Evolutionary conservation across 805 yeast species (phyloP).

Genomic region (Diddensiella transvaalensis): DNA sequence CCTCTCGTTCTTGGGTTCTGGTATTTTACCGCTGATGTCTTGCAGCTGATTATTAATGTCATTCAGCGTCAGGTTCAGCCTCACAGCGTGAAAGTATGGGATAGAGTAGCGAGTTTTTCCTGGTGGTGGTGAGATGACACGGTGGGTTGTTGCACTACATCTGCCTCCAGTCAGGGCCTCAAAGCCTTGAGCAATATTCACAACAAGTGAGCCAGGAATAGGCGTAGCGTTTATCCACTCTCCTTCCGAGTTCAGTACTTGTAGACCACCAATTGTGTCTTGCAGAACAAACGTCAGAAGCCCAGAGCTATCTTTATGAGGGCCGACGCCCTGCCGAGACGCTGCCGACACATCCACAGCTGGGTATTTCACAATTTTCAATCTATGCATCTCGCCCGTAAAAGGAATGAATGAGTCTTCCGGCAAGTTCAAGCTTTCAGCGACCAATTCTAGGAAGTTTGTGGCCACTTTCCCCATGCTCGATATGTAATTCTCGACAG

Average conservation of each 20-base stretch:
- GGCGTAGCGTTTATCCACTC: constrained; percentile 56
- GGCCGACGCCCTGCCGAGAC: constrained; percentile 52
- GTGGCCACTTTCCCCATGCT: constrained; percentile 45
- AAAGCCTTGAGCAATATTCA: constrained; percentile 58
- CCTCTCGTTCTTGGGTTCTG: constrained; percentile 27
- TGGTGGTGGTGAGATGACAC: constrained; percentile 45
- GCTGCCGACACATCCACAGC: constrained; percentile 32
- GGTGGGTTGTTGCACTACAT: constrained; percentile 57
- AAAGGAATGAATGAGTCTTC: constrained; percentile 43
- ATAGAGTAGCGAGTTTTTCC: constrained; percentile 37
- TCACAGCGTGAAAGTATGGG: constrained; percentile 46
- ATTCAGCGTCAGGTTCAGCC: constrained; percentile 30
- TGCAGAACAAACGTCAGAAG: constrained; percentile 58
- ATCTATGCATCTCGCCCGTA: constrained; percentile 50
- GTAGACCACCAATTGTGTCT: constrained; percentile 50
- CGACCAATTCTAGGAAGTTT: constrained; percentile 44
- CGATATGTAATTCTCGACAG: constrained; percentile 41
- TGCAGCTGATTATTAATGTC: constrained; percentile 28
- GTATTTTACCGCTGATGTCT: constrained; percentile 27
- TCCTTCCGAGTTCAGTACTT: constrained; percentile 53
- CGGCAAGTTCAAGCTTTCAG: constrained; percentile 53
- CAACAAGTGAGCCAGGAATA: constrained; percentile 46
- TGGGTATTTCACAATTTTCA: constrained; percentile 59
- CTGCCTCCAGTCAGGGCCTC: constrained; percentile 58
- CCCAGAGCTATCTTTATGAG: constrained; percentile 62